These are phyloP conservation scores for Debaryomyces castellii DNA, from an alignment of 805 yeast genomes.

Conservation along the genomic window DNA sequence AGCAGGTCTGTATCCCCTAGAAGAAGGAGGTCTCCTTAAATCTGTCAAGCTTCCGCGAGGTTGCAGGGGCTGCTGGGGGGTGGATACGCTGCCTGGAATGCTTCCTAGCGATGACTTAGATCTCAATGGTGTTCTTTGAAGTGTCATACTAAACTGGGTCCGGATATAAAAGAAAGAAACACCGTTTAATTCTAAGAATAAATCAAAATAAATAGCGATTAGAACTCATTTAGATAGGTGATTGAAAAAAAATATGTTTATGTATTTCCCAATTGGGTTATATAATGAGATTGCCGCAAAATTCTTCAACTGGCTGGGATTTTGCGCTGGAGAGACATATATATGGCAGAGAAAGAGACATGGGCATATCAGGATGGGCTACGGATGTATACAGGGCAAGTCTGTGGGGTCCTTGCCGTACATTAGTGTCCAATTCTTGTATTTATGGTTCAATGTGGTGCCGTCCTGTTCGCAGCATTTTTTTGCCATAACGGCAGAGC, in stretches of 20 bases:
- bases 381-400: slow-evolving; percentile 38
- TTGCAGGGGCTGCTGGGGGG: slow-evolving; percentile 13
- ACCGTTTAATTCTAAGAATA: not conserved
- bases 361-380: not conserved
- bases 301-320: not conserved
- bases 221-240: not conserved
- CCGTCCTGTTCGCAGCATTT: slow-evolving; percentile 33
- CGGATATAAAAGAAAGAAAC: not conserved
- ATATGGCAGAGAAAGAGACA: not conserved
- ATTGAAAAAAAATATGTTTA: slow-evolving; percentile 6
- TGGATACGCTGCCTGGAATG: slow-evolving; percentile 9
- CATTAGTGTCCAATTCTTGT: slow-evolving; percentile 61
- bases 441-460: slow-evolving; percentile 42
- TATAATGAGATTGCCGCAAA: slow-evolving; percentile 3
- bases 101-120: slow-evolving; percentile 25
- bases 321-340: not conserved
- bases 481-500: slow-evolving; percentile 61
- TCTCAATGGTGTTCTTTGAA: slow-evolving; percentile 26
- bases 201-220: not conserved
- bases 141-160: slow-evolving; percentile 9
- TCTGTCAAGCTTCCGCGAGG: slow-evolving; percentile 21
- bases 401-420: slow-evolving; percentile 70
- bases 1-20: slow-evolving; percentile 27
- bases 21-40: slow-evolving; percentile 28
- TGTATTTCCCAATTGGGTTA: slow-evolving; percentile 8